These are phyloP conservation scores for Erythrophleum ivorense DNA, from an alignment of 331 rosid species.

Conservation along the genomic window DNA sequence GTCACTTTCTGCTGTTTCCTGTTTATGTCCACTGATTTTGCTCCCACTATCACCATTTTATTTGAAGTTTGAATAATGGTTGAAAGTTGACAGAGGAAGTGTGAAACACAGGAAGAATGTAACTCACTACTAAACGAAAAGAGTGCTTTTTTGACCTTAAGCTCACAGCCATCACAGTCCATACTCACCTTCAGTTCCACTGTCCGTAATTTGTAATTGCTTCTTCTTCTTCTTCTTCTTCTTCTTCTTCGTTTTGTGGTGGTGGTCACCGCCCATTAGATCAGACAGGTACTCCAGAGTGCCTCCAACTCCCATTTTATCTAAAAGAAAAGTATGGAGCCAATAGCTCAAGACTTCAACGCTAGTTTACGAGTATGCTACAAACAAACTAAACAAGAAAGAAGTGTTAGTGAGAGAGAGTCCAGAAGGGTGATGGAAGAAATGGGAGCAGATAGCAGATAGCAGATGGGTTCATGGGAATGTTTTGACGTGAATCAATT, in stretches of 20 bases:
- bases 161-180: conserved; percentile 95
- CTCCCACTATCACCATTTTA: conserved; percentile 52
- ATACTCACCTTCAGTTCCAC: conserved; percentile 74
- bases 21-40: conserved; percentile 73
- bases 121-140: conserved; percentile 64
- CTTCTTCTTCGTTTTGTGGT: conserved; percentile 51
- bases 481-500: conserved; percentile 28
- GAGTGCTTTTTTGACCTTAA: conserved; percentile 78
- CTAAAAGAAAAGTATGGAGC: not conserved
- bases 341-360: not conserved
- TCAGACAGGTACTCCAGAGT: conserved; percentile 85
- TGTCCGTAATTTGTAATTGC: conserved; percentile 48
- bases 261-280: conserved; percentile 50
- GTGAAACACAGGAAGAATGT: not conserved
- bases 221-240: conserved; percentile 55
- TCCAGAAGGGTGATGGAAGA: not conserved
- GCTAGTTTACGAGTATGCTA: not conserved
- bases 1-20: conserved; percentile 85
- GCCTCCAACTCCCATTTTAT: conserved; percentile 86
- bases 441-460: conserved; percentile 28
- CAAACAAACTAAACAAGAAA: not conserved
- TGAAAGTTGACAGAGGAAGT: not conserved
- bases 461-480: conserved; percentile 17
- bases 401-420: not conserved
- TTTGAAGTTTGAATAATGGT: not conserved